These are phyloP conservation scores for Pleurotus tuoliensis DNA, from an alignment of 768 basidiomycete genomes.

Conservation along the genomic window DNA sequence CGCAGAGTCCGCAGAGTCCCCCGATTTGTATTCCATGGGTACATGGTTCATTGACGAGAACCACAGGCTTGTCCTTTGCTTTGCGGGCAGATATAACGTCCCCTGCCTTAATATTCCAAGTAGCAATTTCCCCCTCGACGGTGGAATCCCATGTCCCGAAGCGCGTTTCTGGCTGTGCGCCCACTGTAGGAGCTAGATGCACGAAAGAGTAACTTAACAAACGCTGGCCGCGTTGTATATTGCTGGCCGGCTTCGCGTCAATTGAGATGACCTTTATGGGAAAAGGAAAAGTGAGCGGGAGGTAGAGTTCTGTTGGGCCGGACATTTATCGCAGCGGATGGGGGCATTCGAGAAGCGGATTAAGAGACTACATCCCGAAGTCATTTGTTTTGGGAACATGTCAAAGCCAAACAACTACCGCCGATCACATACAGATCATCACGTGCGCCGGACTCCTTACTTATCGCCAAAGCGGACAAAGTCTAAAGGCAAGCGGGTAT, in stretches of 20 bases:
- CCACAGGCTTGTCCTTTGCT: constrained; percentile 57
- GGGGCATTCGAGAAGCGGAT: too few species aligned
- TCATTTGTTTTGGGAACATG: background rate
- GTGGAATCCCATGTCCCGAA: constrained; percentile 91
- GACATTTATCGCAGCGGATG: constrained; percentile 31
- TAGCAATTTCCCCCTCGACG: constrained; percentile 71
- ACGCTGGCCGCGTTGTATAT: constrained; percentile 67
- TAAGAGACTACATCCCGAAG: background rate
- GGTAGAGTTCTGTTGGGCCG: constrained; percentile 68
- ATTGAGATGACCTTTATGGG: constrained; percentile 80
- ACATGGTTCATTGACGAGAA: constrained; percentile 85
- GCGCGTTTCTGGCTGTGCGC: constrained; percentile 56
- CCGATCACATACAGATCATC: background rate
- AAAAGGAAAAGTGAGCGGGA: constrained; percentile 79
- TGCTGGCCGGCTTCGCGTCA: constrained; percentile 39
- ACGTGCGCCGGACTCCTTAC: too few species aligned
- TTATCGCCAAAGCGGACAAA: too few species aligned
- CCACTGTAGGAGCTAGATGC: constrained; percentile 42
- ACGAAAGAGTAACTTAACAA: constrained; percentile 85
- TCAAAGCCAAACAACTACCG: constrained; percentile 1
- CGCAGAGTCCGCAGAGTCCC: constrained; percentile 91
- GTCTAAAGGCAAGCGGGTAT: too few species aligned
- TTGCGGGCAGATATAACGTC: constrained; percentile 58
- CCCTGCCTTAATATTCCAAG: constrained; percentile 66
- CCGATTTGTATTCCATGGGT: constrained; percentile 92